Evolutionary conservation across 257 asterid species (phyloP).

Genomic region (Ocimum tenuiflorum): DNA sequence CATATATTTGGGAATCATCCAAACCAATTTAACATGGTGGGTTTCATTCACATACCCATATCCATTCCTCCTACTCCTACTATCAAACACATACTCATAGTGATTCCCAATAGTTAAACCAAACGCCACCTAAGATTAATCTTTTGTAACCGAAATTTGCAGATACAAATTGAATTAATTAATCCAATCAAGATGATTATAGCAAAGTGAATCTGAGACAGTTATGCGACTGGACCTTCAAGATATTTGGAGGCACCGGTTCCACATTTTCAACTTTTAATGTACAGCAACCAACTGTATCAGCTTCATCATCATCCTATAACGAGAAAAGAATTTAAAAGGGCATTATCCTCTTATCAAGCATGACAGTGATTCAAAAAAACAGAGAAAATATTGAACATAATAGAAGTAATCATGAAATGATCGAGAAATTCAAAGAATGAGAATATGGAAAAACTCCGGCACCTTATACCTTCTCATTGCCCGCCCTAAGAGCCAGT

Average conservation of each 20-base stretch:
- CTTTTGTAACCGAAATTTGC: neutral
- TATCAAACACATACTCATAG: no score
- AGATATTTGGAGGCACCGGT: slow-evolving; percentile 78
- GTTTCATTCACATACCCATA: no score
- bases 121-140: no score
- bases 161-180: slow-evolving; percentile 15
- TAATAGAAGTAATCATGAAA: neutral
- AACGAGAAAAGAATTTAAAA: neutral
- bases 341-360: neutral
- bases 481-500: slow-evolving; percentile 99
- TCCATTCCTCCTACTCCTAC: no score
- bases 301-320: slow-evolving; percentile 99
- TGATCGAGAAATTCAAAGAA: neutral
- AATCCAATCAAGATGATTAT: slow-evolving; percentile 14
- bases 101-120: no score
- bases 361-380: slow-evolving; percentile 2
- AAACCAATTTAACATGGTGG: no score
- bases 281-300: slow-evolving; percentile 99
- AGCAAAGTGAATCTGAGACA: neutral
- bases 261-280: slow-evolving; percentile 93
- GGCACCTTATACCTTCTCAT: slow-evolving; percentile 70
- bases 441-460: neutral
- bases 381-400: neutral
- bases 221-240: slow-evolving; percentile 51
- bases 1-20: no score